A percentile compares a stretch with the other conserved stretches of the same genome.
These are phyloP conservation scores for Kregervanrija pseudodelftensis DNA, from an alignment of 805 yeast genomes.

Conservation along the genomic window DNA sequence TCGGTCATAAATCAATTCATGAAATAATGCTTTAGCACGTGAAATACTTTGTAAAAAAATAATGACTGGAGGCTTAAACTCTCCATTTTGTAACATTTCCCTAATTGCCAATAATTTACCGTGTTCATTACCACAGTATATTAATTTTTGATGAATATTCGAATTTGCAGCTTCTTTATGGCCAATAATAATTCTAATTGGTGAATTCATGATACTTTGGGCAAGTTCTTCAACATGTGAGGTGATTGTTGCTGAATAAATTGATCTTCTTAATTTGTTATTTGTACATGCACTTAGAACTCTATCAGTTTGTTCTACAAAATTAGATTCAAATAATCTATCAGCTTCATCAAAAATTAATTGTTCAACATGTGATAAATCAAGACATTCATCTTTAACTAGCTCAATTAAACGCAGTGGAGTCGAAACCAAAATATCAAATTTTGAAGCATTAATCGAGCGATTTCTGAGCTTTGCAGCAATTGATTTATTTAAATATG, in stretches of 20 bases:
- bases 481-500: slow-evolving; percentile 62
- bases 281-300: slow-evolving; percentile 56
- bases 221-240: slow-evolving; percentile 89
- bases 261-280: slow-evolving; percentile 54
- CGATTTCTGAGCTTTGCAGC: slow-evolving; percentile 51
- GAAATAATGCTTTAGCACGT: slow-evolving; percentile 92
- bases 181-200: slow-evolving; percentile 83
- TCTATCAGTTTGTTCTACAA: slow-evolving; percentile 85
- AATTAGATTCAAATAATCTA: slow-evolving; percentile 78
- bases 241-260: slow-evolving; percentile 94
- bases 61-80: slow-evolving; percentile 85
- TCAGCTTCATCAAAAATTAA: slow-evolving; percentile 95
- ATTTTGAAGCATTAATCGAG: slow-evolving; percentile 50
- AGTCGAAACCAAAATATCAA: slow-evolving; percentile 78
- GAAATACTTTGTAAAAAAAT: slow-evolving; percentile 87
- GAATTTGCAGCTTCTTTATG: slow-evolving; percentile 89
- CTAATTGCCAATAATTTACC: slow-evolving; percentile 92
- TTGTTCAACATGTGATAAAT: slow-evolving; percentile 60
- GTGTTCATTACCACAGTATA: slow-evolving; percentile 87
- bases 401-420: slow-evolving; percentile 84
- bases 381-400: slow-evolving; percentile 52
- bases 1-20: slow-evolving; percentile 86
- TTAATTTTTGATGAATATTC: slow-evolving; percentile 73
- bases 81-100: slow-evolving; percentile 77
- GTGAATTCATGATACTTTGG: slow-evolving; percentile 73